Conservation (phyloP, 192 early-diverging fungal genomes). For the Diversispora epigaea region DNA sequence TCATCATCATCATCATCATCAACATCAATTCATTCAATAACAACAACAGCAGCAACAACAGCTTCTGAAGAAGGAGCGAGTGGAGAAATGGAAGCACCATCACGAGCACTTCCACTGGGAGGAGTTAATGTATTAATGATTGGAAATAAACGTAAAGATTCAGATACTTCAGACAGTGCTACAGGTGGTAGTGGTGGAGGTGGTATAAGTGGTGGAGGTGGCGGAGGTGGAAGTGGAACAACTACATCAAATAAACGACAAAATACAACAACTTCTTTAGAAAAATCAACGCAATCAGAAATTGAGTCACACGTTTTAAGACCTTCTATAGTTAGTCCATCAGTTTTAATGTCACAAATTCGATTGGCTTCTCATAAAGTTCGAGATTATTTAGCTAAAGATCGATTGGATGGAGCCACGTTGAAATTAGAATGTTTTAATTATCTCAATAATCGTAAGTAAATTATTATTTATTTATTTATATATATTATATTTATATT, state of each 20-base stretch:
- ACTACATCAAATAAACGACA: slow-evolving; percentile 31
- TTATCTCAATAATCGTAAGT: slow-evolving; percentile 21
- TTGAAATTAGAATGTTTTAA: slow-evolving; percentile 43
- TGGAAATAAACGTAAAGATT: slow-evolving; percentile 52
- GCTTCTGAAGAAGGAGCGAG: background rate
- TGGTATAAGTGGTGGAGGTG: no score
- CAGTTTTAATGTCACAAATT: slow-evolving; percentile 46
- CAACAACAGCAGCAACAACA: background rate
- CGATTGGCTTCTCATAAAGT: slow-evolving; percentile 51
- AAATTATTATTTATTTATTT: background rate
- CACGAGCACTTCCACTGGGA: slow-evolving; percentile 36
- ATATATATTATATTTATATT: slow-evolving; percentile 28
- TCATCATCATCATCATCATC: background rate
- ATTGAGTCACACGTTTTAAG: slow-evolving; percentile 35
- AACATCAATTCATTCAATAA: background rate
- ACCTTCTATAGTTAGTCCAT: slow-evolving; percentile 41
- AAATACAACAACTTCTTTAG: slow-evolving; percentile 25
- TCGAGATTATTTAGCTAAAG: slow-evolving; percentile 17
- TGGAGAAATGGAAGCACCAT: slow-evolving; percentile 41
- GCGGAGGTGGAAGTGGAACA: background rate
- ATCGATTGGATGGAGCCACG: background rate
- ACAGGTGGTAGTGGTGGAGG: no score
- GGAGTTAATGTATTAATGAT: slow-evolving; percentile 44
- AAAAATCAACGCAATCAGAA: background rate
- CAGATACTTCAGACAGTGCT: slow-evolving; percentile 1